phyloP scores from a whole-genome alignment of 352 stramenopile species.

The Phytophthora rubi region DNA sequence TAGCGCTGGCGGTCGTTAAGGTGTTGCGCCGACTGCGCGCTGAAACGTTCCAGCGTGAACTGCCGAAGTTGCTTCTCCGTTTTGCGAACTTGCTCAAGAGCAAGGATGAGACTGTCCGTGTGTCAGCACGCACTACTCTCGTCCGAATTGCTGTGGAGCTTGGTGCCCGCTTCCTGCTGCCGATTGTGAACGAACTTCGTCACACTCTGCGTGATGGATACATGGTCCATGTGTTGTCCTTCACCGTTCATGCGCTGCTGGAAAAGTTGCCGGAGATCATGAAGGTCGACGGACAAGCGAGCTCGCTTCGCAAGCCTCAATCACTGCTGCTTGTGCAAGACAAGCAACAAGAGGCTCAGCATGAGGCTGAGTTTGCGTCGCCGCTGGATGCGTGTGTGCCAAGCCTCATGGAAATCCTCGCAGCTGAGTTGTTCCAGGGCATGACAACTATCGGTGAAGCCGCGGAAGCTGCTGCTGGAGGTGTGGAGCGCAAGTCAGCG shows the following conservation, averaged over 20 bases:
- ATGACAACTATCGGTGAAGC: constrained; percentile 44
- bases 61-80: constrained; percentile 94
- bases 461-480: constrained; percentile 41
- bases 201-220: constrained; percentile 85
- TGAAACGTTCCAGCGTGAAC: constrained; percentile 91
- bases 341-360: constrained; percentile 33
- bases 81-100: constrained; percentile 89
- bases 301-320: constrained; percentile 24
- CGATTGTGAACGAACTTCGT: constrained; percentile 85
- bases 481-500: constrained; percentile 49
- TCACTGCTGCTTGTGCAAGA: constrained; percentile 28
- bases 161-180: constrained; percentile 82
- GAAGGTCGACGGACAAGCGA: constrained; percentile 43
- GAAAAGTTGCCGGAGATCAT: constrained; percentile 79
- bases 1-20: constrained; percentile 97
- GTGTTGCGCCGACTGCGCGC: constrained; percentile 94
- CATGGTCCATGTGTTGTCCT: constrained; percentile 87
- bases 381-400: constrained; percentile 81
- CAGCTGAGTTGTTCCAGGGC: constrained; percentile 84
- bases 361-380: constrained; percentile 51
- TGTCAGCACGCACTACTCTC: constrained; percentile 93
- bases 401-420: constrained; percentile 83
- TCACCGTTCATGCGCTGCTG: constrained; percentile 86
- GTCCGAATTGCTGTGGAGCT: constrained; percentile 95
- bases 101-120: constrained; percentile 93